phyloP scores from a whole-genome alignment of 768 basidiomycete species.

The Lentinula edodes region DNA sequence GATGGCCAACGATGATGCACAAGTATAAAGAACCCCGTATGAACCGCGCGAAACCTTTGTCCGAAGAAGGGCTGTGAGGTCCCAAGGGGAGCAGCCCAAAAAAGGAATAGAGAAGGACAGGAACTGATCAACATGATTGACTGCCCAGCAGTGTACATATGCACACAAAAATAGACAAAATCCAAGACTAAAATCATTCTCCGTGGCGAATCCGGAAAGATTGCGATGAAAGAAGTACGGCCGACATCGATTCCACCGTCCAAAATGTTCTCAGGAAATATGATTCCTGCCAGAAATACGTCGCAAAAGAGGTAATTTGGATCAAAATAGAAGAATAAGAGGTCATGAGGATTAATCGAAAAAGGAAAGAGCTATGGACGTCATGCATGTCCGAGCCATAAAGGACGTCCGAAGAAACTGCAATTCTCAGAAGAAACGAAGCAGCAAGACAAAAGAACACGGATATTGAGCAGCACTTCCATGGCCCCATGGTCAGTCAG shows the following conservation, averaged over 20 bases:
- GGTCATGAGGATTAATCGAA: not conserved
- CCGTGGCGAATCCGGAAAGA: not conserved
- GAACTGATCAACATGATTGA: conserved; percentile 3
- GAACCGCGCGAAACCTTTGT: conserved; percentile 19
- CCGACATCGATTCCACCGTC: not conserved
- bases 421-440: not conserved
- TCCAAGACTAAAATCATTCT: not conserved
- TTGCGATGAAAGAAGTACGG: not conserved
- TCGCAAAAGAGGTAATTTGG: not conserved
- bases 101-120: not conserved
- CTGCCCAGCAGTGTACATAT: not conserved
- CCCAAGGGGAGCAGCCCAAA: not conserved
- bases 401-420: not conserved
- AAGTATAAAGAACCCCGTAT: conserved; percentile 14
- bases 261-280: not conserved
- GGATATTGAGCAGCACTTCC: not conserved
- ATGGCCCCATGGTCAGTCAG: not conserved
- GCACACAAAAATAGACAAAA: not conserved
- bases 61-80: conserved; percentile 5
- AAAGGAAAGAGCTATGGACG: not conserved
- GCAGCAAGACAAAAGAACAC: not conserved
- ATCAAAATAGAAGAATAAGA: not conserved
- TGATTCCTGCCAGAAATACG: not conserved
- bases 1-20: not conserved
- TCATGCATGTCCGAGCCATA: not conserved